Percentiles rank a stretch among this genome's conserved stretches.
These are phyloP conservation scores for Fraxinus greggii DNA, from an alignment of 305 asterid species.

Conservation along the genomic window DNA sequence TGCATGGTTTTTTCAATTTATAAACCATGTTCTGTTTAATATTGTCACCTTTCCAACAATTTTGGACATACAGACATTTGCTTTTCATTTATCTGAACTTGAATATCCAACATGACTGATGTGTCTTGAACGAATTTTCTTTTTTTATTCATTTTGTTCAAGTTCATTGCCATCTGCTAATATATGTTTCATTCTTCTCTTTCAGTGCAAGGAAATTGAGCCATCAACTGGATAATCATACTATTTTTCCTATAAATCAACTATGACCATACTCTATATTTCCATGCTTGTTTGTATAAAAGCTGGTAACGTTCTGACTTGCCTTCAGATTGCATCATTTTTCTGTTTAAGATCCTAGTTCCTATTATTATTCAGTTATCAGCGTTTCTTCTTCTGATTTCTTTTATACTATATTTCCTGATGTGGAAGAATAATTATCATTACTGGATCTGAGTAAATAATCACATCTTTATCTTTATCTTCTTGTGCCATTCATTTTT, in stretches of 20 bases:
- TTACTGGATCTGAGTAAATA: background rate
- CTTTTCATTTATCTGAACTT: background rate
- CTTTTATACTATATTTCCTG: background rate
- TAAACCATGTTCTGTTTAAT: background rate
- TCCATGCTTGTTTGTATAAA: slow-evolving; percentile 4
- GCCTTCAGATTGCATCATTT: background rate
- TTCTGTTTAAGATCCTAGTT: slow-evolving; percentile 7
- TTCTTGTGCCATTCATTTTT: background rate
- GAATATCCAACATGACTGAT: background rate
- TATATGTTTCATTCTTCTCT: slow-evolving; percentile 13
- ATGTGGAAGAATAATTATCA: background rate
- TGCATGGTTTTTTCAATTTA: background rate
- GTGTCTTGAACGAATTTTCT: background rate
- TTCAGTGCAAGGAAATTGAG: slow-evolving; percentile 1
- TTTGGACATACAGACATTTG: background rate
- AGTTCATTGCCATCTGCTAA: background rate
- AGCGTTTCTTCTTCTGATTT: background rate
- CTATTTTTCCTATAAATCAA: background rate
- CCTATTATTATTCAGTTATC: slow-evolving; percentile 4
- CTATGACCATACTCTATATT: background rate
- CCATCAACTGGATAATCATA: background rate
- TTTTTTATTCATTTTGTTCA: background rate
- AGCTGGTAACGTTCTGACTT: background rate
- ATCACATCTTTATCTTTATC: background rate
- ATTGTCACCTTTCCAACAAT: background rate